Base-by-base conservation (phyloP, 2,329 filamentous ascomycete species). In the Truncatella angustata region DNA sequence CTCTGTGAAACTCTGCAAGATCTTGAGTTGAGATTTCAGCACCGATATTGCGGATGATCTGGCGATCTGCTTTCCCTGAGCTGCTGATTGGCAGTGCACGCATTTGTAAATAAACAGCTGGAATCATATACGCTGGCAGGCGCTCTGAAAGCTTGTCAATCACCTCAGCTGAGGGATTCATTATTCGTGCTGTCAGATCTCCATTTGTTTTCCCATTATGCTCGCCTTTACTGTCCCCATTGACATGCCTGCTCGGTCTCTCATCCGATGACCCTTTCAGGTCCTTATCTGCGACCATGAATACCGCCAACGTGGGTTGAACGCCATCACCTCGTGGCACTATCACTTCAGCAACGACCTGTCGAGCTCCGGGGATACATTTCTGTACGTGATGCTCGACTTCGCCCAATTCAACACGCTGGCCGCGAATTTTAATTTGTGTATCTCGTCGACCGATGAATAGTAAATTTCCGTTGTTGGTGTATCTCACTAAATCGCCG, bases 351-450 rank as follows among this genome's bases (percentile, higher is more conserved):
- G 30, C 6, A 4, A 30, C 20, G 14, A 42, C 24, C 12, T 42
- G 16, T 10, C 20, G 14, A 6, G 28, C 6, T 12, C 28, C 6
- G 7, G 28, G n/a, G 3, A 30, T 23, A 10, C 21, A 40, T 26
- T 18, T 16, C 21, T 24, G 36, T 9, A 43, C 37, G 18, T 42
- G 50, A 1, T 23, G 18, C 35, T 55, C 53, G 12, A 55, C 23
- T 32, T 55, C 53, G 4, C 18, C 39, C 4, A 75, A 65, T 62
- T 74, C 81, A 54, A 77, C 66, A 52, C 77, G 60, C 51, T 72
- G 80, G 37, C 81, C 81, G 28, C 73, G 70, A 18, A 82, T 60
- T 59, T 82, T 82, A 24, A 81, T 70, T 60, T 81, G 78, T 0
- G 69, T 70, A 57, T 80, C 78, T 55, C 75, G 76, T 36, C 78